Evolutionary conservation across 306 rosid species (phyloP).

Genomic region (Canavalia gladiata): DNA sequence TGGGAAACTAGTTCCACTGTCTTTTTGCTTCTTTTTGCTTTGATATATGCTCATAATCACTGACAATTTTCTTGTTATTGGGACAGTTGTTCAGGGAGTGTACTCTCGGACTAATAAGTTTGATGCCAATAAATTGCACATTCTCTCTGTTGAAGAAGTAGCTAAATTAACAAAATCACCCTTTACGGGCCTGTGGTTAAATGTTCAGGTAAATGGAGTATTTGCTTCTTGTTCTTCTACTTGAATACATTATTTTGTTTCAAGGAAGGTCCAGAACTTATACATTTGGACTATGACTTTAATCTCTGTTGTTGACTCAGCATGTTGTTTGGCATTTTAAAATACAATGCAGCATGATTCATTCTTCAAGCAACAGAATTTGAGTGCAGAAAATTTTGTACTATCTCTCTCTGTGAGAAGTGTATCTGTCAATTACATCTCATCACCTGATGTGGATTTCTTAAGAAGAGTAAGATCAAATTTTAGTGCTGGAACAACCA

Average conservation of each 20-base stretch:
- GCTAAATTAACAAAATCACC: constrained; percentile 47
- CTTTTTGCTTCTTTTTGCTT: neutral
- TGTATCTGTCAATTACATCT: constrained; percentile 62
- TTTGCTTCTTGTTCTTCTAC: neutral
- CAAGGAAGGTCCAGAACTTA: constrained; percentile 1
- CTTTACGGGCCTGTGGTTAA: constrained; percentile 78
- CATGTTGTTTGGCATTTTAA: constrained; percentile 2
- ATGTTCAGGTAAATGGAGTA: constrained; percentile 72
- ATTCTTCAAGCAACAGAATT: constrained; percentile 74
- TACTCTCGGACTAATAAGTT: constrained; percentile 64
- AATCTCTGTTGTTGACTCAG: constrained; percentile 31
- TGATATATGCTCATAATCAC: constrained; percentile 16
- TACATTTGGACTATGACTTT: constrained; percentile 17
- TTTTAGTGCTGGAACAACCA: constrained; percentile 51
- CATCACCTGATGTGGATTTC: constrained; percentile 83
- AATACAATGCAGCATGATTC: constrained; percentile 70
- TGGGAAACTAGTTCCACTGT: constrained; percentile 1
- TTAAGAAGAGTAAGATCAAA: constrained; percentile 58
- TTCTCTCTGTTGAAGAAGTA: constrained; percentile 67
- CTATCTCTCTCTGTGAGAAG: constrained; percentile 51
- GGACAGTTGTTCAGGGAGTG: constrained; percentile 76
- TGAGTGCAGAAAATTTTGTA: constrained; percentile 68
- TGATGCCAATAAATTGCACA: constrained; percentile 58
- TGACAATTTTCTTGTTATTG: constrained; percentile 49
- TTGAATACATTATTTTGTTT: constrained; percentile 17